These are phyloP conservation scores for Seiridium cupressi DNA, from an alignment of 2,329 filamentous ascomycete species.

Conservation along the genomic window DNA sequence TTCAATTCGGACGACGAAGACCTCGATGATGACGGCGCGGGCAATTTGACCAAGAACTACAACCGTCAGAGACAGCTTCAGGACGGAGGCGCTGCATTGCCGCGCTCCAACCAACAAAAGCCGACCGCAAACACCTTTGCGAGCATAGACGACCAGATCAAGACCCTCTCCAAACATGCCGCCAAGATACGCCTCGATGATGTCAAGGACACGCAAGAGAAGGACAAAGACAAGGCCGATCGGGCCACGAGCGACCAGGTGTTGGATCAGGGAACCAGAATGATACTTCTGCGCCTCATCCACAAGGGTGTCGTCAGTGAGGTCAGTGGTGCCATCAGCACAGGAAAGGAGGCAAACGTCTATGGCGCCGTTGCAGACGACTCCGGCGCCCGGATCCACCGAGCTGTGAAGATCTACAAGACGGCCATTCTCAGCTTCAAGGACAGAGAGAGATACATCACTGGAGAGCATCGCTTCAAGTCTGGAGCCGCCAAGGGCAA, in stretches of 20 bases:
- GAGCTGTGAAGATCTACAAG: slow-evolving; percentile 98
- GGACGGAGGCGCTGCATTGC: slow-evolving; percentile 44
- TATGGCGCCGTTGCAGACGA: slow-evolving; percentile 79
- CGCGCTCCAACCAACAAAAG: slow-evolving; percentile 75
- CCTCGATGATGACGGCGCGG: slow-evolving; percentile 43
- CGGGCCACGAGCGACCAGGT: slow-evolving; percentile 94
- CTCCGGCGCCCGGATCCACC: slow-evolving; percentile 59
- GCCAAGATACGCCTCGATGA: slow-evolving; percentile 79
- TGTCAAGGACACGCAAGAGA: slow-evolving; percentile 51
- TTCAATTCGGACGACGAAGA: slow-evolving; percentile 40
- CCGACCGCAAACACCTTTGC: slow-evolving; percentile 77
- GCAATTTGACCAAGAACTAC: slow-evolving; percentile 81
- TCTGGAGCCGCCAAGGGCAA: slow-evolving; percentile 91
- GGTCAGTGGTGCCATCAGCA: slow-evolving; percentile 92
- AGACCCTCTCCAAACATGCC: slow-evolving; percentile 80
- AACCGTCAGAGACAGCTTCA: slow-evolving; percentile 77
- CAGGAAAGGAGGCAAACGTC: slow-evolving; percentile 97
- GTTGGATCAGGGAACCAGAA: slow-evolving; percentile 86
- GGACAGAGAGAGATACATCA: slow-evolving; percentile 93
- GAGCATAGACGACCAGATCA: slow-evolving; percentile 83
- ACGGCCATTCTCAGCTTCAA: slow-evolving; percentile 97
- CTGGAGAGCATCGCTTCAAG: slow-evolving; percentile 89
- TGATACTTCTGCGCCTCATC: slow-evolving; percentile 95
- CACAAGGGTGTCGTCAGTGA: slow-evolving; percentile 87
- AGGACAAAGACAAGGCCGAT: slow-evolving; percentile 84